Evolutionary conservation across 805 yeast genomes (phyloP).

Genomic region (Candida adriatica): DNA sequence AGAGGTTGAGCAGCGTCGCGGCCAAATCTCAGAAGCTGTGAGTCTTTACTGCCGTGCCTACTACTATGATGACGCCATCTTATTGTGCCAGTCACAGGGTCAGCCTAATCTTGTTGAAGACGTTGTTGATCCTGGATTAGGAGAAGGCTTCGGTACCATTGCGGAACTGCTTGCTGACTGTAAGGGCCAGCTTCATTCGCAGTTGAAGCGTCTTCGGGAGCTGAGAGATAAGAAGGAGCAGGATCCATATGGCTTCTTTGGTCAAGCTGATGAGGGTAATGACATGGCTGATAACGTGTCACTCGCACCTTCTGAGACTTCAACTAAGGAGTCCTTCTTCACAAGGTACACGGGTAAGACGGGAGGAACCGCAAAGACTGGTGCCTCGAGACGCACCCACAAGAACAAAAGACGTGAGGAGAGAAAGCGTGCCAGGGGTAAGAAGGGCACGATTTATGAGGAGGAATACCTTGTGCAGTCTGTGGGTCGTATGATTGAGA

Average conservation of each 20-base stretch:
- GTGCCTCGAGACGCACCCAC: conserved; percentile 87
- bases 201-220: conserved; percentile 76
- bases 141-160: conserved; percentile 81
- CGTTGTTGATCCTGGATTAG: conserved; percentile 64
- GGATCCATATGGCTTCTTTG: conserved; percentile 84
- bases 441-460: conserved; percentile 95
- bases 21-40: conserved; percentile 56
- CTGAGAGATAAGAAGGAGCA: conserved; percentile 73
- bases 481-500: conserved; percentile 78
- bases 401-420: conserved; percentile 94
- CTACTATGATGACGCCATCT: conserved; percentile 67
- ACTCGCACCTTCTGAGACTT: conserved; percentile 88
- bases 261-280: conserved; percentile 39
- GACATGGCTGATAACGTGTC: conserved; percentile 93
- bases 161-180: conserved; percentile 95
- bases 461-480: conserved; percentile 91
- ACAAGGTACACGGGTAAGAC: conserved; percentile 97
- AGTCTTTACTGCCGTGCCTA: conserved; percentile 67
- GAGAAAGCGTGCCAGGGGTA: conserved; percentile 92
- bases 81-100: conserved; percentile 45
- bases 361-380: conserved; percentile 91
- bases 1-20: conserved; percentile 58
- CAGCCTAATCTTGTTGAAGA: conserved; percentile 41
- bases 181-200: conserved; percentile 76
- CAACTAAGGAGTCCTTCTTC: conserved; percentile 87